Evolutionary conservation across 2,329 filamentous ascomycete genomes (phyloP).

Genomic region (Helotiales sp.): DNA sequence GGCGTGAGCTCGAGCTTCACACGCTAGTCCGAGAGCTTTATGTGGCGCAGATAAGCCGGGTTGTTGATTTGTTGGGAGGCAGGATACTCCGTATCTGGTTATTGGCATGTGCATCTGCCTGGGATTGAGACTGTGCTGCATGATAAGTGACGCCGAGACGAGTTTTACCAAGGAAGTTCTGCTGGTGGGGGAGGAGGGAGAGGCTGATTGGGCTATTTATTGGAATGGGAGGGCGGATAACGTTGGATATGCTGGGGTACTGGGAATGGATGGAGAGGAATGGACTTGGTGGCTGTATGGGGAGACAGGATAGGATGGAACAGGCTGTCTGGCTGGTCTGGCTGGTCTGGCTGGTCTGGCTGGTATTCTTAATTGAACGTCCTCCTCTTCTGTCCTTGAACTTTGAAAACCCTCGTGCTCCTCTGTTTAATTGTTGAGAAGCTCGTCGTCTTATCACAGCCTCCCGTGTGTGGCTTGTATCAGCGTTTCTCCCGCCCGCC

Average conservation of each 20-base stretch:
- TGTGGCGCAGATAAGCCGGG: slow-evolving; percentile 16
- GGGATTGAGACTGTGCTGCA: slow-evolving; percentile 5
- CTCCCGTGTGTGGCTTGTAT: neutral
- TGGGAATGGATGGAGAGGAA: neutral
- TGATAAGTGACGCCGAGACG: slow-evolving; percentile 3
- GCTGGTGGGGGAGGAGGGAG: slow-evolving; percentile 3
- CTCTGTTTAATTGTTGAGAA: no score
- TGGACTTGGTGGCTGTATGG: neutral
- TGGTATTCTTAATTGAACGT: slow-evolving; percentile 15
- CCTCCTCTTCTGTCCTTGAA: no score
- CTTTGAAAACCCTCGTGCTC: no score
- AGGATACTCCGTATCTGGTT: neutral
- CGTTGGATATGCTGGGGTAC: neutral
- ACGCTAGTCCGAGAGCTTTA: slow-evolving; percentile 5
- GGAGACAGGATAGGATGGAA: no score
- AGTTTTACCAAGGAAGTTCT: slow-evolving; percentile 5
- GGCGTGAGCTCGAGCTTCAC: slow-evolving; percentile 19
- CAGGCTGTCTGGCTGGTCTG: no score
- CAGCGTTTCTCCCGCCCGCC: no score
- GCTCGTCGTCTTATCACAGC: neutral
- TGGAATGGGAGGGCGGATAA: neutral
- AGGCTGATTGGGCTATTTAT: neutral
- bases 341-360: no score
- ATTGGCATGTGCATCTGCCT: slow-evolving; percentile 18
- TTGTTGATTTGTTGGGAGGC: slow-evolving; percentile 10